Evolutionary conservation across 106 monocot genomes (phyloP).

Genomic region (Platanthera zijinensis): DNA sequence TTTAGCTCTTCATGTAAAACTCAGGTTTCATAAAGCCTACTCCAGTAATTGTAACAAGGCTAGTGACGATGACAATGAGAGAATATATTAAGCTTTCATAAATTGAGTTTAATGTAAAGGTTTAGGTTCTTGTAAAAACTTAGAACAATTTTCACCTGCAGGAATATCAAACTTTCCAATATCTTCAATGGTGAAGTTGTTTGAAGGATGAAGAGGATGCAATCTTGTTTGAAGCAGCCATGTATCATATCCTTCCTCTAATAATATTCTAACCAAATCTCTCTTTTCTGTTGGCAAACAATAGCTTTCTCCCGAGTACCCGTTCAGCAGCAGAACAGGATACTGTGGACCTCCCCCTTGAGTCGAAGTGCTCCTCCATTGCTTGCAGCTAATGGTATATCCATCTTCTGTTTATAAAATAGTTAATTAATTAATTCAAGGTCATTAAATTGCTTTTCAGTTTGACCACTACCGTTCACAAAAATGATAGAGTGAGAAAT

Average conservation of each 20-base stretch:
- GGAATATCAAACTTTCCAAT: slow-evolving; percentile 29
- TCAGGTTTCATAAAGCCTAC: no score
- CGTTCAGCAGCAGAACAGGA: slow-evolving; percentile 32
- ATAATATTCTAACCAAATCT: slow-evolving; percentile 20
- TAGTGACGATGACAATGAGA: no score
- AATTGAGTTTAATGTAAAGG: not conserved
- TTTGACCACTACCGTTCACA: no score
- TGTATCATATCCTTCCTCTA: slow-evolving; percentile 30
- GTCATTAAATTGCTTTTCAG: no score
- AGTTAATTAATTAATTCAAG: slow-evolving; percentile 2
- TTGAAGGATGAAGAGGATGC: slow-evolving; percentile 31
- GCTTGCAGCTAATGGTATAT: slow-evolving; percentile 21
- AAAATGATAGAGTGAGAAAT: no score
- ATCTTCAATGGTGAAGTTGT: slow-evolving; percentile 28
- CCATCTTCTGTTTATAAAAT: slow-evolving; percentile 23
- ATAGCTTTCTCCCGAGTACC: slow-evolving; percentile 16
- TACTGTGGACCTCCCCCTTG: slow-evolving; percentile 4
- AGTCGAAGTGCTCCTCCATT: slow-evolving; percentile 11
- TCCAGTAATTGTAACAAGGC: no score
- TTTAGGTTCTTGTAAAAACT: not conserved
- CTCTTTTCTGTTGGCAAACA: slow-evolving; percentile 21
- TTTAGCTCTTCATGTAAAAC: no score
- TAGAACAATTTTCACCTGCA: slow-evolving; percentile 12
- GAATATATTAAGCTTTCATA: not conserved
- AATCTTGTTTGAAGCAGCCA: slow-evolving; percentile 31